These are phyloP conservation scores for Trichoderma brevicompactum DNA, from an alignment of 2,329 filamentous ascomycete species.

Conservation along the genomic window DNA sequence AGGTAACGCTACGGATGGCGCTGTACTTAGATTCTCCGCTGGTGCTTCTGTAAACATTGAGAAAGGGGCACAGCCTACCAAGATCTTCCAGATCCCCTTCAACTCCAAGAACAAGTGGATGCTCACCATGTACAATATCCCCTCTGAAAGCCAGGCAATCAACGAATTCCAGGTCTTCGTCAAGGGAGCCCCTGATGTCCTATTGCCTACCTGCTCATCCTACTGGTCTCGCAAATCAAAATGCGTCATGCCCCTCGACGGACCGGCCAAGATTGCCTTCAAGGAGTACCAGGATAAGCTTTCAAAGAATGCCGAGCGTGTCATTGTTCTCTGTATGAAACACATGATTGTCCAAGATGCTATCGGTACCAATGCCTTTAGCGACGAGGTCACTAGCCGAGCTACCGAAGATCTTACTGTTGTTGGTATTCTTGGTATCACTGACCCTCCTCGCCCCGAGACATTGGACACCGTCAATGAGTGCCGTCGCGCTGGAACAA, in stretches of 20 bases:
- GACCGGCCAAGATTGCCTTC: conserved; percentile 40
- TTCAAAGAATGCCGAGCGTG: conserved; percentile 49
- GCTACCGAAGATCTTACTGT: conserved; percentile 51
- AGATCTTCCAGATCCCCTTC: conserved; percentile 51
- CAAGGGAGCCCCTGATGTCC: conserved; percentile 60
- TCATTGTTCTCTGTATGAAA: conserved; percentile 48
- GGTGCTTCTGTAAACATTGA: conserved; percentile 30
- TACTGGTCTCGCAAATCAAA: conserved; percentile 43
- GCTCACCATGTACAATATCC: conserved; percentile 45
- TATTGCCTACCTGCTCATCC: conserved; percentile 44
- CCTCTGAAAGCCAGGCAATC: conserved; percentile 34
- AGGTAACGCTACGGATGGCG: conserved; percentile 51
- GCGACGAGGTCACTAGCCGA: conserved; percentile 51
- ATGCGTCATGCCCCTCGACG: conserved; percentile 43
- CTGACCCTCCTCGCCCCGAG: conserved; percentile 52
- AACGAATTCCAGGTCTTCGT: conserved; percentile 50
- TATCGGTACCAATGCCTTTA: conserved; percentile 55
- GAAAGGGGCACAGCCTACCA: conserved; percentile 31
- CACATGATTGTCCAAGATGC: conserved; percentile 44
- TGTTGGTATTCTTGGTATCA: conserved; percentile 57
- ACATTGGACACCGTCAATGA: conserved; percentile 47
- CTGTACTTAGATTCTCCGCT: conserved; percentile 48
- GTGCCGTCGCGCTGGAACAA: conserved; percentile 50
- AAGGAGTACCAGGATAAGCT: conserved; percentile 46
- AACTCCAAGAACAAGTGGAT: conserved; percentile 58